A percentile compares a stretch with the other conserved stretches of the same genome.
phyloP scores from a whole-genome alignment of 2,329 filamentous ascomycete species.

The Claviceps maximensis region DNA sequence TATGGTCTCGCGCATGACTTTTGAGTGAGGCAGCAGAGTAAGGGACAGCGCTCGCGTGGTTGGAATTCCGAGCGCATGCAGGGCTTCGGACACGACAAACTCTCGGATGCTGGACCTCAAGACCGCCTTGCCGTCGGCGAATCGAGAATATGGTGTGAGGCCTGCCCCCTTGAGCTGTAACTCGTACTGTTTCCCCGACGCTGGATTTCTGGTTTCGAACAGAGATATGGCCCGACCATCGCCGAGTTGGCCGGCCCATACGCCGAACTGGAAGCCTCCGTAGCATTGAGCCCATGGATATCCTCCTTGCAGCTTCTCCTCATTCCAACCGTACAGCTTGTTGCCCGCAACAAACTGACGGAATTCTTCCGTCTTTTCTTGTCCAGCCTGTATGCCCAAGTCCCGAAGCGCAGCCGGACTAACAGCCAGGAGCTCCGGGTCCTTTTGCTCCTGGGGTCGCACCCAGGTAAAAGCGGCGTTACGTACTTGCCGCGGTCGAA shows the following conservation, averaged over 20 bases:
- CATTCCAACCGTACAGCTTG: constrained; percentile 65
- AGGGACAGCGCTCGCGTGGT: constrained; percentile 77
- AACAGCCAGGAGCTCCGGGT: constrained; percentile 68
- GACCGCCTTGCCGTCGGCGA: constrained; percentile 91
- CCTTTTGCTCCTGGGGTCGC: constrained; percentile 57
- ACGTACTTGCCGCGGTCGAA: constrained; percentile 72
- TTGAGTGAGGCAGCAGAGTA: constrained; percentile 58
- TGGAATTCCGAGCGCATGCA: constrained; percentile 76
- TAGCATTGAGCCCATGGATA: constrained; percentile 99
- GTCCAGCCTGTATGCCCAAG: constrained; percentile 58
- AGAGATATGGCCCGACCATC: constrained; percentile 90
- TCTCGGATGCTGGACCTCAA: constrained; percentile 86
- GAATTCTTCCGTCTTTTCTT: constrained; percentile 62
- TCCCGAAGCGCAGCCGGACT: constrained; percentile 68
- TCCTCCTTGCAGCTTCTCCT: constrained; percentile 50
- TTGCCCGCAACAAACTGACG: constrained; percentile 69
- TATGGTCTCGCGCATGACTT: constrained; percentile 62
- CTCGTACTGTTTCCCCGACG: constrained; percentile 65
- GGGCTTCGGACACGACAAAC: constrained; percentile 80
- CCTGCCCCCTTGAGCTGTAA: constrained; percentile 91
- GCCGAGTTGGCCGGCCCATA: constrained; percentile 91
- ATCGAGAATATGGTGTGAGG: constrained; percentile 85
- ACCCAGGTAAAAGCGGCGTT: constrained; percentile 85
- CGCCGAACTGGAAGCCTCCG: constrained; percentile 67
- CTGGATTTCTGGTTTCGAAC: constrained; percentile 73